phyloP scores from a whole-genome alignment of 2,329 filamentous ascomycete species.

The Acarospora socialis region DNA sequence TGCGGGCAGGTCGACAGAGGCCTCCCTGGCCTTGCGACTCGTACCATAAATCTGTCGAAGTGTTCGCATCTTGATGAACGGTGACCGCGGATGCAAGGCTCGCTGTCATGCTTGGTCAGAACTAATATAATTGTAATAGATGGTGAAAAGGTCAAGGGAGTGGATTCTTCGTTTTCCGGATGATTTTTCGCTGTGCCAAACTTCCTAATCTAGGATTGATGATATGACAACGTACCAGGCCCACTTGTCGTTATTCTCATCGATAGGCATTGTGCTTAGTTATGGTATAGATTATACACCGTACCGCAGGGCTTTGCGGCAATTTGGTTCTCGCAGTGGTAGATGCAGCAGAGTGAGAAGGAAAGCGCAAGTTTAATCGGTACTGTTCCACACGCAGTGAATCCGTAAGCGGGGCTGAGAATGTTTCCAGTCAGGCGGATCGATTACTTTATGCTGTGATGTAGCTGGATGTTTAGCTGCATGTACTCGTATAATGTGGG shows the following conservation, averaged over 20 bases:
- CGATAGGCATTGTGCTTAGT: slow-evolving; percentile 29
- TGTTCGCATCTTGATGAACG: slow-evolving; percentile 36
- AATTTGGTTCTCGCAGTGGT: no score
- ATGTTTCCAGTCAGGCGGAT: no score
- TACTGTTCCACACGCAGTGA: no score
- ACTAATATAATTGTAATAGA: no score
- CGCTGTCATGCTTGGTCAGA: slow-evolving; percentile 24
- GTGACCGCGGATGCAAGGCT: slow-evolving; percentile 35
- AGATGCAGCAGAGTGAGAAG: no score
- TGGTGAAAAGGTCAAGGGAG: slow-evolving; percentile 1
- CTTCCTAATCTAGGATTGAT: neutral
- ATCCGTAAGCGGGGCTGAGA: no score
- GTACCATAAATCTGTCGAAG: slow-evolving; percentile 34
- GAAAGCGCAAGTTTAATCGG: no score
- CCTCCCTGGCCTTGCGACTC: slow-evolving; percentile 34
- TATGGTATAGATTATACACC: neutral
- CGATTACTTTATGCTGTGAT: no score
- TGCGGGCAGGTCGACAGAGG: slow-evolving; percentile 34
- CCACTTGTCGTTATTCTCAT: slow-evolving; percentile 32
- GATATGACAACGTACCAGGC: slow-evolving; percentile 25
- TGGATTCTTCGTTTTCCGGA: neutral
- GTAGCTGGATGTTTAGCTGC: no score
- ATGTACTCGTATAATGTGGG: no score
- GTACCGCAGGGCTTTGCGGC: no score
- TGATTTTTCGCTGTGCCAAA: neutral